phyloP scores from a whole-genome alignment of 2,329 filamentous ascomycete genomes.

The Cercospora sp. region DNA sequence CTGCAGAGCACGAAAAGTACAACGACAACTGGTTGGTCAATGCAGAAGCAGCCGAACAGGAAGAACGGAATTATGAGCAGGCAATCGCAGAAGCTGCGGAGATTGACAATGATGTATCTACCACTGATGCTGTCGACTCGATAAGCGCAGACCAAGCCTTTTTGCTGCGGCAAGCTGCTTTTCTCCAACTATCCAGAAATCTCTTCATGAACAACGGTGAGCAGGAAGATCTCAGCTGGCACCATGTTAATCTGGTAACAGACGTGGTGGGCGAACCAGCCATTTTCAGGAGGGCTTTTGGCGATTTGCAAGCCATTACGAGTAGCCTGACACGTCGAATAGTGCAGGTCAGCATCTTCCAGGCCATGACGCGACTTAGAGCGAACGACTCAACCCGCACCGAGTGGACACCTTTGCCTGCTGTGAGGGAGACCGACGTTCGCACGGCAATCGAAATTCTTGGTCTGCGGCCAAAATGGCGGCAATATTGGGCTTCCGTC shows the following conservation, averaged over 20 bases:
- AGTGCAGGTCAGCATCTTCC: constrained; percentile 67
- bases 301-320: constrained; percentile 70
- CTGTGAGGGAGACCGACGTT: constrained; percentile 49
- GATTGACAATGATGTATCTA: constrained; percentile 4
- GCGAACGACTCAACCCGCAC: constrained; percentile 41
- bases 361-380: constrained; percentile 68
- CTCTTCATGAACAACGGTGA: constrained; percentile 72
- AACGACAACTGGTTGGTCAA: constrained; percentile 67
- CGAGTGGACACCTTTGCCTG: constrained; percentile 28
- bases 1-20: constrained; percentile 61
- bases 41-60: constrained; percentile 38
- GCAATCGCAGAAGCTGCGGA: neutral
- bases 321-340: constrained; percentile 69
- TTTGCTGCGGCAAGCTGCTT: constrained; percentile 60
- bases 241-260: constrained; percentile 48
- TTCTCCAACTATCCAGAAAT: constrained; percentile 63
- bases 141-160: constrained; percentile 35
- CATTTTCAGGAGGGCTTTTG: constrained; percentile 72
- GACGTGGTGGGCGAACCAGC: constrained; percentile 59
- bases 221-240: constrained; percentile 67
- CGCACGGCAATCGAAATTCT: constrained; percentile 56
- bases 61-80: constrained; percentile 25
- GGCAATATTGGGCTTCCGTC: constrained; percentile 54
- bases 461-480: constrained; percentile 49
- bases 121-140: neutral